Percentiles rank a stretch among this genome's conserved stretches.
Conservation (phyloP, 2,329 filamentous ascomycete species). For the Colletotrichum noveboracense region DNA sequence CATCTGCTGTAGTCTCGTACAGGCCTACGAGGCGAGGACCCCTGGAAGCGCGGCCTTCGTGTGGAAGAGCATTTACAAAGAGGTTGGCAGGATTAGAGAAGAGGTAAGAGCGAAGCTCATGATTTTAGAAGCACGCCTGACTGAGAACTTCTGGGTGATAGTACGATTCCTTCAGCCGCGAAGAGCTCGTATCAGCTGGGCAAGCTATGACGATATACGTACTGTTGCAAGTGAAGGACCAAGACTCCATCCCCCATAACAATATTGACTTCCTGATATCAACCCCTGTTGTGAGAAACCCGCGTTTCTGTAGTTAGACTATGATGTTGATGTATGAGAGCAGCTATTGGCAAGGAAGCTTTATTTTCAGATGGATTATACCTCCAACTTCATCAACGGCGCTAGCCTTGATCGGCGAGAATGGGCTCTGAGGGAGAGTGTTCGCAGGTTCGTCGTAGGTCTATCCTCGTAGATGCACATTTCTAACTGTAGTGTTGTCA, state of each 20-base stretch:
- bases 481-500: not conserved
- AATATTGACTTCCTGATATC: not conserved
- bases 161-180: not conserved
- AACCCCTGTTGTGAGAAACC: not conserved
- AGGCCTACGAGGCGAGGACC: constrained; percentile 26
- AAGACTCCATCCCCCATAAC: not conserved
- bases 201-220: constrained; percentile 2
- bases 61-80: constrained; percentile 29
- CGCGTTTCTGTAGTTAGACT: not conserved
- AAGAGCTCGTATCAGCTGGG: not conserved
- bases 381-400: not conserved
- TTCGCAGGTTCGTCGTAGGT: not conserved
- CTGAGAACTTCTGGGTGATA: not conserved
- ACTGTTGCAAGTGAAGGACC: not conserved
- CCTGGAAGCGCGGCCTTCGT: constrained; percentile 25
- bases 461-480: no score
- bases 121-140: no score
- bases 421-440: constrained; percentile 1
- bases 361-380: not conserved
- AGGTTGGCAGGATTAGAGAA: constrained; percentile 3
- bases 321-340: not conserved
- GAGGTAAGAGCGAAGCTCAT: not conserved
- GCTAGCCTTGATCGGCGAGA: not conserved
- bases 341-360: not conserved
- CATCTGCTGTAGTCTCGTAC: constrained; percentile 28